Conservation (phyloP, 2,329 filamentous ascomycete species). For the Fusarium mexicanum region DNA sequence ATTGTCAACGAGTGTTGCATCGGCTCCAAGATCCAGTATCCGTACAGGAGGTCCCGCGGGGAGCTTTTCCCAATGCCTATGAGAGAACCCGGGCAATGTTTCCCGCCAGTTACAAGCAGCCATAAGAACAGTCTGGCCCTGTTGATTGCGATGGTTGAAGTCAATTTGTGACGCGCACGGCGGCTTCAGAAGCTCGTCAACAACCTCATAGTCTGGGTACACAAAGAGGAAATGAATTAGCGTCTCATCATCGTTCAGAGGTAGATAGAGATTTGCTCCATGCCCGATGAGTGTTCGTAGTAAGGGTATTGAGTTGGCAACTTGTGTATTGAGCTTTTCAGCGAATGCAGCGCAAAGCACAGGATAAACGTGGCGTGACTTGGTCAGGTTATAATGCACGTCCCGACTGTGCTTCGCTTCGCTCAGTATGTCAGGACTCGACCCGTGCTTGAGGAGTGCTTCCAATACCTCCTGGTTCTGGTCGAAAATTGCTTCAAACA, state of each 20-base stretch:
- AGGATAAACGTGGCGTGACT: slow-evolving; percentile 5
- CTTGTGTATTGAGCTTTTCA: background rate
- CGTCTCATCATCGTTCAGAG: slow-evolving; percentile 31
- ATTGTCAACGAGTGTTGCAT: slow-evolving; percentile 22
- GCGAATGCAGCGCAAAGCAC: slow-evolving; percentile 12
- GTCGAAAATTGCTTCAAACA: slow-evolving; percentile 23
- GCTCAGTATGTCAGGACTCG: slow-evolving; percentile 11
- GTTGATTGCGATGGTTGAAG: slow-evolving; percentile 30
- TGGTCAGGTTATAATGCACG: background rate
- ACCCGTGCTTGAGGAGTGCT: slow-evolving; percentile 22
- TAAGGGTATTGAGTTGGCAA: background rate
- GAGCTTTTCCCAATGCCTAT: background rate
- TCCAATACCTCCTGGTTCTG: slow-evolving; percentile 15
- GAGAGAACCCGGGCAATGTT: background rate
- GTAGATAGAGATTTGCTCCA: slow-evolving; percentile 28
- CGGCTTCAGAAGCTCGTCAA: slow-evolving; percentile 11
- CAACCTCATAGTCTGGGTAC: background rate
- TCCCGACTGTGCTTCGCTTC: background rate
- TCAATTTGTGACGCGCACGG: slow-evolving; percentile 31
- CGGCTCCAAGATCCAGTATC: slow-evolving; percentile 25
- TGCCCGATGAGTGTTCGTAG: slow-evolving; percentile 9
- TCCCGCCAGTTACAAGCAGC: slow-evolving; percentile 24
- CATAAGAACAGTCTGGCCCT: slow-evolving; percentile 31
- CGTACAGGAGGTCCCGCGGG: background rate
- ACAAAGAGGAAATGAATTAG: slow-evolving; percentile 32